These are phyloP conservation scores for Geosmithia morbida DNA, from an alignment of 2,329 filamentous ascomycete species.

Conservation along the genomic window DNA sequence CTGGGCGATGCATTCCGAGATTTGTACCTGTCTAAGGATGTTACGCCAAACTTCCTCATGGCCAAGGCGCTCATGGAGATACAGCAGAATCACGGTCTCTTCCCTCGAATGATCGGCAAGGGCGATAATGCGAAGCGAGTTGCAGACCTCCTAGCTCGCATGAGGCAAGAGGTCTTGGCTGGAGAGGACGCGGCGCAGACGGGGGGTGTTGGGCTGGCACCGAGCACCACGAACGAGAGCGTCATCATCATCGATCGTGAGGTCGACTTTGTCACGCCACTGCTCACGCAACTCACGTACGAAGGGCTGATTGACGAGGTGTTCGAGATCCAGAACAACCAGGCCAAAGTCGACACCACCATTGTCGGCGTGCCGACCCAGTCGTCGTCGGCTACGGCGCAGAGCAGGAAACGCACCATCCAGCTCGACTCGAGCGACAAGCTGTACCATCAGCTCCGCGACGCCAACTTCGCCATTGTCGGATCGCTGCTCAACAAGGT, in stretches of 20 bases:
- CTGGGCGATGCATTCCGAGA: slow-evolving; percentile 77
- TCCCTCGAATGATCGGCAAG: slow-evolving; percentile 89
- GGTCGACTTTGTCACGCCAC: slow-evolving; percentile 79
- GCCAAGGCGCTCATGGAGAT: slow-evolving; percentile 90
- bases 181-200: slow-evolving; percentile 57
- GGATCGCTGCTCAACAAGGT: slow-evolving; percentile 81
- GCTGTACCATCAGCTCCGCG: slow-evolving; percentile 73
- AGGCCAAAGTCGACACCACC: slow-evolving; percentile 82
- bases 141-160: slow-evolving; percentile 73
- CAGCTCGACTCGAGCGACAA: slow-evolving; percentile 80
- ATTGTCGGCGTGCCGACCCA: slow-evolving; percentile 65
- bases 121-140: slow-evolving; percentile 86
- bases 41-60: slow-evolving; percentile 76
- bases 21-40: slow-evolving; percentile 79
- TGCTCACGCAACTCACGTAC: slow-evolving; percentile 92
- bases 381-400: slow-evolving; percentile 38
- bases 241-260: slow-evolving; percentile 92
- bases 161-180: slow-evolving; percentile 78
- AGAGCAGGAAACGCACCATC: slow-evolving; percentile 71
- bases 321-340: slow-evolving; percentile 83
- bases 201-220: slow-evolving; percentile 54
- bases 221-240: slow-evolving; percentile 78
- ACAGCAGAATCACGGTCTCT: slow-evolving; percentile 82
- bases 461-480: slow-evolving; percentile 91
- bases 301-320: slow-evolving; percentile 92